phyloP scores from a whole-genome alignment of 2,329 filamentous ascomycete genomes.

The Colletotrichum zoysiae region DNA sequence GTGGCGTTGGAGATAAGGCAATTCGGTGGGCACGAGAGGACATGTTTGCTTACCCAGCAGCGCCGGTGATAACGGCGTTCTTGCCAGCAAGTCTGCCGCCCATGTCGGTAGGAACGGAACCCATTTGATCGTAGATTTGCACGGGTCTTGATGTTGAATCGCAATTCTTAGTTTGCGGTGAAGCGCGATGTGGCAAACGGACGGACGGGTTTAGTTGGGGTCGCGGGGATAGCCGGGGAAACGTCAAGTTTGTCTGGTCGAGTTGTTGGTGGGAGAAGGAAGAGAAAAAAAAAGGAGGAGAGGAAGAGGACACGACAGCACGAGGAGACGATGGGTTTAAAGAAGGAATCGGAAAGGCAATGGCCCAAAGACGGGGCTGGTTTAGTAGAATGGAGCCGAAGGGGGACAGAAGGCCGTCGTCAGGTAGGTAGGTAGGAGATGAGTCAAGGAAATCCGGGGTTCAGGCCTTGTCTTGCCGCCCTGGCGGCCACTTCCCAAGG shows the following conservation, averaged over 20 bases:
- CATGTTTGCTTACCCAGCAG: constrained; percentile 76
- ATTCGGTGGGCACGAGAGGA: constrained; percentile 12
- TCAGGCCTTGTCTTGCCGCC: constrained; percentile 16
- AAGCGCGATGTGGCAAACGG: constrained; percentile 20
- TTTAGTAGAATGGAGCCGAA: constrained; percentile 34
- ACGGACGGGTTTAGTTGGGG: constrained; percentile 21
- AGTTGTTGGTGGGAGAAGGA: constrained; percentile 7
- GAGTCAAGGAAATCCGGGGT: constrained; percentile 43
- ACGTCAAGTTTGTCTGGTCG: background rate
- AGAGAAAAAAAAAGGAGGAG: background rate
- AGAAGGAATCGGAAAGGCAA: constrained; percentile 27
- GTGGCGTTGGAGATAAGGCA: constrained; percentile 21
- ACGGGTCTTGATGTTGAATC: constrained; percentile 11
- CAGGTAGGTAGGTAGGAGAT: constrained; percentile 16
- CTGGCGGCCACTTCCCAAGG: constrained; percentile 11
- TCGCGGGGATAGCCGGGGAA: background rate
- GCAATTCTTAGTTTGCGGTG: background rate
- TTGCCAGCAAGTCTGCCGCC: constrained; percentile 69
- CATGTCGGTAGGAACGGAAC: constrained; percentile 47
- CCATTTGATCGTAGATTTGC: constrained; percentile 43
- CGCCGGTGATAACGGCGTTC: constrained; percentile 83
- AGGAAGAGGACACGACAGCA: constrained; percentile 3
- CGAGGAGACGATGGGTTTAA: constrained; percentile 33
- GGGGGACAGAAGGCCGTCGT: constrained; percentile 18
- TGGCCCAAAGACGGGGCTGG: constrained; percentile 31